These are phyloP conservation scores for Pleurotus citrinopileatus DNA, from an alignment of 768 basidiomycete species.

Conservation along the genomic window DNA sequence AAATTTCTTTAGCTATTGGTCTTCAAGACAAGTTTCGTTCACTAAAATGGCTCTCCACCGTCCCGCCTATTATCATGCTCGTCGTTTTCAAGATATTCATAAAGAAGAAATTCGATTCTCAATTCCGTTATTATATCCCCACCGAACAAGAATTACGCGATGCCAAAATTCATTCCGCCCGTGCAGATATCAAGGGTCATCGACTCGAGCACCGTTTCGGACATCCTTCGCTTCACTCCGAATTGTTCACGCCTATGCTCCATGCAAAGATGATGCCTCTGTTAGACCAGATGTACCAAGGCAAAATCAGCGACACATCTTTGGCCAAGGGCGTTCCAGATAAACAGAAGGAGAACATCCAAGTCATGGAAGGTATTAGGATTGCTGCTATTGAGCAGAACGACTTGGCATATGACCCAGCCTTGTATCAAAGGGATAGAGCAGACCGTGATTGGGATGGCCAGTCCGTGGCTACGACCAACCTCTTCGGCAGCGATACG, in stretches of 20 bases:
- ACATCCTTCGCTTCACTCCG: conserved; percentile 72
- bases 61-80: conserved; percentile 68
- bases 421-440: conserved; percentile 53
- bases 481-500: conserved; percentile 44
- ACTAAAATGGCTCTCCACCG: conserved; percentile 59
- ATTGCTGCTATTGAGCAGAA: conserved; percentile 53
- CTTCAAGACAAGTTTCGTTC: conserved; percentile 59
- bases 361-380: conserved; percentile 50
- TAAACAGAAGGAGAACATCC: conserved; percentile 48
- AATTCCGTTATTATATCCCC: conserved; percentile 73
- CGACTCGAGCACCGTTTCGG: conserved; percentile 79
- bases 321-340: conserved; percentile 47
- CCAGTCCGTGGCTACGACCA: conserved; percentile 43
- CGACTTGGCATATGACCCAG: conserved; percentile 61
- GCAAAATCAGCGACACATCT: conserved; percentile 41
- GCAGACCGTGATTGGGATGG: conserved; percentile 68
- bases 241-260: conserved; percentile 70
- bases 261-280: conserved; percentile 65
- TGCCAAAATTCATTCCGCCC: conserved; percentile 59
- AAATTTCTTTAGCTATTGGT: conserved; percentile 55
- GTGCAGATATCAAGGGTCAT: conserved; percentile 53
- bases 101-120: conserved; percentile 50
- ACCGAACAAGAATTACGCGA: conserved; percentile 58
- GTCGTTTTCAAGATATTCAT: conserved; percentile 73
- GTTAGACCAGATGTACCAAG: conserved; percentile 56